These are phyloP conservation scores for Malus asiatica DNA, from an alignment of 306 rosid genomes.

Conservation along the genomic window DNA sequence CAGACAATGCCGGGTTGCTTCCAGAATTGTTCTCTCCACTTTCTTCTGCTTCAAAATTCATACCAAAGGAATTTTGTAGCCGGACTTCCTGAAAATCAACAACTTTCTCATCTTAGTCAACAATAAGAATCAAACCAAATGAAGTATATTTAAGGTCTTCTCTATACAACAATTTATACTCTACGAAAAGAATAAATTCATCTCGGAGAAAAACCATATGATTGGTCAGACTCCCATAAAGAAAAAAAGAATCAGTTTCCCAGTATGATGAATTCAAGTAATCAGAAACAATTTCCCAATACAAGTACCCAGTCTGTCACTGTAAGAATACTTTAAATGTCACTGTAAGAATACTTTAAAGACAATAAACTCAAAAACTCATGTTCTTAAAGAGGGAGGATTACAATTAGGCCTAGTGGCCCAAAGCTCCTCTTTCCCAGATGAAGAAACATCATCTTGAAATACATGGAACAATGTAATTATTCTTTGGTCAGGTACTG, in stretches of 20 bases:
- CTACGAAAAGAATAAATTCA: conserved; percentile 8
- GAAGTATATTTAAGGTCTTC: conserved; percentile 17
- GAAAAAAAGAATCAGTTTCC: conserved; percentile 1
- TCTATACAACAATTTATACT: background rate
- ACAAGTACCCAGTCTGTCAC: background rate
- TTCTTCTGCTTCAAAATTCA: conserved; percentile 58
- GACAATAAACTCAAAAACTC: background rate
- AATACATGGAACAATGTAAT: background rate
- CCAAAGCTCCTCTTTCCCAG: background rate
- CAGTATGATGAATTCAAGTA: background rate
- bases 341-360: background rate
- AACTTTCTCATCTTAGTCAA: conserved; percentile 7
- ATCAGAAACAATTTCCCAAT: background rate
- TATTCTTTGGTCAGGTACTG: conserved; percentile 12
- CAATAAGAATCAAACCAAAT: conserved; percentile 10
- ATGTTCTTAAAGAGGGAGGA: background rate
- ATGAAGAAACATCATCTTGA: background rate
- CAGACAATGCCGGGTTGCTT: conserved; percentile 68
- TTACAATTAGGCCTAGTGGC: background rate
- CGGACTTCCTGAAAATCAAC: conserved; percentile 52
- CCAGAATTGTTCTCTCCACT: conserved; percentile 47
- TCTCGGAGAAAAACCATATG: conserved; percentile 5
- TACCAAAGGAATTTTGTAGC: conserved; percentile 40
- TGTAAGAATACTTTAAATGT: background rate
- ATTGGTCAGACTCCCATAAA: conserved; percentile 9